Evolutionary conservation across 768 basidiomycete species (phyloP), one percentile per base, ranked within the genome.

Genomic region (Amylocystis lapponica): DNA sequence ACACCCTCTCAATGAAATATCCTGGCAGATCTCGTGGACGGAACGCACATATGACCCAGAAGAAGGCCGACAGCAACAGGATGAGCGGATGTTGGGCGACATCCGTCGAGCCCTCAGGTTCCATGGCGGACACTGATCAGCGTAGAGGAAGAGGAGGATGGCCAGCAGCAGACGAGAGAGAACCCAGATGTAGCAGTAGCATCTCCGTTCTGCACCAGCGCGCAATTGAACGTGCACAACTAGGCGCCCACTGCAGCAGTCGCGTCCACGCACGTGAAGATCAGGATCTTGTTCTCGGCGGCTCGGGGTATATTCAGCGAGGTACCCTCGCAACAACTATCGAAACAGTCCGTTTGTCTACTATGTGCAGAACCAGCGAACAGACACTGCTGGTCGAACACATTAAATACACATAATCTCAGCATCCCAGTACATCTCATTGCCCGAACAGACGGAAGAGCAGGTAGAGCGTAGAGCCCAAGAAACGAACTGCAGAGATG

Each of bases 11-110:
- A 16, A 19, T 26, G n/a, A n/a, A n/a, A n/a, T n/a, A n/a, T n/a
- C n/a, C n/a, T n/a, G n/a, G n/a, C n/a, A n/a, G n/a, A n/a, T 22
- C 12, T 34, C 27, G 3, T 32, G 3, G 10, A 27, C 25, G 40
- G 30, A 29, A 81, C 88, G 50, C 59, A 91, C 88, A 51, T 39
- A 88, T 77, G 20, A 84, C 84, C 84, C 87, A 90, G 62, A 90
- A 90, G 56, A 75, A 86, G 6, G 89, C 86, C 16, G 86, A 84
- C 19, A 88, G 66, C 32, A 91, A 66, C 11, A 85, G 82, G 36
- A 90, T 70, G 20, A 91, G 66, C 10, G 88, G 87, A 53, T 90
- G 88, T 45, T 72, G 67, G 50, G 72, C 71, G 37, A 63, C 53
- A 23, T 58, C 51, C 27, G 53, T 58, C 22, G 51, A 50, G 27